phyloP scores from a whole-genome alignment of 1,284 basidiomycete genomes.

The Marasmius tenuissimus region DNA sequence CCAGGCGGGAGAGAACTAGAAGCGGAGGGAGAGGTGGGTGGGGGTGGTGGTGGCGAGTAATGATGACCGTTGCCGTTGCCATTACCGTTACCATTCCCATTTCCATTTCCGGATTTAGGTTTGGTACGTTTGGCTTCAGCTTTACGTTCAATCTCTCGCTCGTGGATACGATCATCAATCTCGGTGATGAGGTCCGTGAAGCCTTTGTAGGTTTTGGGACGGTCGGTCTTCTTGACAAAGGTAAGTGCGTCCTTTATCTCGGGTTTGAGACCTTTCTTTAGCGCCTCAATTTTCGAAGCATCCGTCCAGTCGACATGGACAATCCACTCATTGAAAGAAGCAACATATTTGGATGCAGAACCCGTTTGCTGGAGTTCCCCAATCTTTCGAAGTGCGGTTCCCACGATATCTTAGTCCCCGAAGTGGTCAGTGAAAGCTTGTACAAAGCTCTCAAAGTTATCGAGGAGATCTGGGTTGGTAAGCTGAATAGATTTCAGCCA shows the following conservation, averaged over 20 bases:
- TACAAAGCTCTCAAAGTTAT: too few relatives aligned
- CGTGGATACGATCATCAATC: too few relatives aligned
- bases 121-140: too few relatives aligned
- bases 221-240: background rate
- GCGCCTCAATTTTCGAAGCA: background rate
- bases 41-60: too few relatives aligned
- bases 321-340: background rate
- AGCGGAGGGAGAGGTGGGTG: background rate
- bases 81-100: background rate
- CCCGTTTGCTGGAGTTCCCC: background rate
- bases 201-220: background rate
- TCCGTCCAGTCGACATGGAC: background rate
- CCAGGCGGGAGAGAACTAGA: background rate
- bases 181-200: too few relatives aligned
- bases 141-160: too few relatives aligned
- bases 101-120: too few relatives aligned
- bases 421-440: background rate
- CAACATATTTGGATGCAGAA: background rate
- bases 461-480: background rate
- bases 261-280: background rate
- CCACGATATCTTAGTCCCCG: background rate
- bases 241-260: background rate
- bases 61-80: background rate
- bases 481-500: background rate
- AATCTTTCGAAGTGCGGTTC: background rate